Conservation (phyloP, 495 filamentous ascomycete genomes). For the Mytilinidion resinicola region DNA sequence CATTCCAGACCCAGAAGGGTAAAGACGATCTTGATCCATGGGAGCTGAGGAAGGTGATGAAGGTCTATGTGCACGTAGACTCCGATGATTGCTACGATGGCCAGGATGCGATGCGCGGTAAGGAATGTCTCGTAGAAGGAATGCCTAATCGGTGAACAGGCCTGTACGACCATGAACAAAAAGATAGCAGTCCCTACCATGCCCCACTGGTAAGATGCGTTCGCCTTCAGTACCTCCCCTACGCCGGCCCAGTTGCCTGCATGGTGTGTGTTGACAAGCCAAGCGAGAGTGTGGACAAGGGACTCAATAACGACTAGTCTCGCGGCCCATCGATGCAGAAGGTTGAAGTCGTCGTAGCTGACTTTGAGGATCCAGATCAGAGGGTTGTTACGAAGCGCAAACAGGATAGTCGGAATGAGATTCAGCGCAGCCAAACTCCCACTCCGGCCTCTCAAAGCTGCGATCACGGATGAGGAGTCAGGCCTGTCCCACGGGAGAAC, state of each 20-base stretch:
- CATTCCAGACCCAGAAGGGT: constrained; percentile 32
- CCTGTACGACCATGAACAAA: constrained; percentile 44
- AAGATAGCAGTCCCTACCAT: constrained; percentile 41
- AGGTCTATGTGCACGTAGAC: constrained; percentile 50
- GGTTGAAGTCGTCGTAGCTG: constrained; percentile 95
- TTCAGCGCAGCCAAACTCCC: constrained; percentile 79
- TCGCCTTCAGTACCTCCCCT: constrained; percentile 5
- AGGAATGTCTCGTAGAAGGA: constrained; percentile 56
- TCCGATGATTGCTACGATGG: constrained; percentile 44
- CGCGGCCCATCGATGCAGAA: constrained; percentile 91
- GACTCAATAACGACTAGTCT: constrained; percentile 76
- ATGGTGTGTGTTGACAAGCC: constrained; percentile 45
- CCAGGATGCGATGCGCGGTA: constrained; percentile 48
- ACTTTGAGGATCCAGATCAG: constrained; percentile 75
- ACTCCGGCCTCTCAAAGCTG: constrained; percentile 72
- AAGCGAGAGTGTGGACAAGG: constrained; percentile 68
- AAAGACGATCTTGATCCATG: constrained; percentile 34
- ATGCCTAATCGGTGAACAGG: constrained; percentile 49
- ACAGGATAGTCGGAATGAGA: constrained; percentile 83
- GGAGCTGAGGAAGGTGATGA: constrained; percentile 37
- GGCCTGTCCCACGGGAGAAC: constrained; percentile 57
- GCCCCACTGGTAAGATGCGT: constrained; percentile 33
- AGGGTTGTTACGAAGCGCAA: constrained; percentile 89
- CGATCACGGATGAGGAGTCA: constrained; percentile 45
- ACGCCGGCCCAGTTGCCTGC: constrained; percentile 23